A percentile compares a stretch with the other conserved stretches of the same genome.
phyloP scores from a whole-genome alignment of 2,329 filamentous ascomycete genomes.

The Phialophora macrospora region DNA sequence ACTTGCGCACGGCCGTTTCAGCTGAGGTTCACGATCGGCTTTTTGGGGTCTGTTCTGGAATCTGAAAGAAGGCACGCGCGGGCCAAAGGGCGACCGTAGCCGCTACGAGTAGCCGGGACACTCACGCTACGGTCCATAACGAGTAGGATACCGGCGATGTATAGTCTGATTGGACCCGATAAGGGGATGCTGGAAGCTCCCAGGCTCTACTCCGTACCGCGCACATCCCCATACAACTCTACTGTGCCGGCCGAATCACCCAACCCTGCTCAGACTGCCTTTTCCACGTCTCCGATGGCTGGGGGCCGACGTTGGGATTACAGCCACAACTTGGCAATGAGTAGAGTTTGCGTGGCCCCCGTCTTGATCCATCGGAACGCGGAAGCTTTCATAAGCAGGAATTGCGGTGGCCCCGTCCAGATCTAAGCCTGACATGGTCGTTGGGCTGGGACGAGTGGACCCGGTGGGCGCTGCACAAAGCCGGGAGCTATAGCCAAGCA shows the following conservation, averaged over 20 bases:
- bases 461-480: background rate
- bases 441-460: constrained; percentile 7
- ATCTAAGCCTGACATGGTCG: constrained; percentile 7
- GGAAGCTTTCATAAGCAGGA: constrained; percentile 31
- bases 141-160: background rate
- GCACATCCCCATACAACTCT: background rate
- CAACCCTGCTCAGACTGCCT: background rate
- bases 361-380: constrained; percentile 15
- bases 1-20: background rate
- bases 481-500: constrained; percentile 6
- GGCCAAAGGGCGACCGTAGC: background rate
- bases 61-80: background rate
- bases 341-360: too few species aligned
- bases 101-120: background rate
- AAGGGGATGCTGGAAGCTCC: too few species aligned
- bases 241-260: background rate
- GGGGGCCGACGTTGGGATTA: constrained; percentile 17
- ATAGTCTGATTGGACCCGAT: background rate
- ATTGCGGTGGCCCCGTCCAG: constrained; percentile 4
- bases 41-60: background rate
- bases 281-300: background rate
- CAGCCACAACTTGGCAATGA: background rate
- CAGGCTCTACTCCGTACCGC: too few species aligned
- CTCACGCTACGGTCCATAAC: background rate
- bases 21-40: background rate